A percentile compares a stretch with the other conserved stretches of the same genome.
These are phyloP conservation scores for Trichosporon coremiiforme DNA, from an alignment of 1,284 basidiomycete genomes.

Conservation along the genomic window DNA sequence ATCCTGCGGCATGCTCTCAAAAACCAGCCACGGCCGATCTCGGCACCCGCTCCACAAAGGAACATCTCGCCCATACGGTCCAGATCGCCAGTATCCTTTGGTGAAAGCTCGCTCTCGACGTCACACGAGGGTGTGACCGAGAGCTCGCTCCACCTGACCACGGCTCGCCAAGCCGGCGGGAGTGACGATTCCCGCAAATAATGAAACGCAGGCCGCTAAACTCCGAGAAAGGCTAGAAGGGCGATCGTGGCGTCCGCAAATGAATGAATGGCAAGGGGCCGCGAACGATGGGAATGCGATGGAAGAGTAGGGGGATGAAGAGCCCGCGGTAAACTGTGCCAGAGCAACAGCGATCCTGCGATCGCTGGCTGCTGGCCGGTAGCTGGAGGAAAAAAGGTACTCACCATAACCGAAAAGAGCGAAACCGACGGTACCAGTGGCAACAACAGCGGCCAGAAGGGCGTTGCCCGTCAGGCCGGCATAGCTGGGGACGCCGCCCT, in stretches of 20 bases:
- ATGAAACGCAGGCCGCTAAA: background rate
- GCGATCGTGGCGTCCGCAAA: background rate
- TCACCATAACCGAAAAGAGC: conserved; percentile 52
- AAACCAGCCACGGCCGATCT: background rate
- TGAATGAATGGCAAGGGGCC: background rate
- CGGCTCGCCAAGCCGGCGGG: background rate
- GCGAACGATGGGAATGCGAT: background rate
- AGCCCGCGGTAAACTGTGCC: background rate
- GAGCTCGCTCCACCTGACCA: background rate
- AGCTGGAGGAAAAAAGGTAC: conserved; percentile 28
- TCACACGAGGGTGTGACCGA: background rate
- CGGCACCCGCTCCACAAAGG: conserved; percentile 1
- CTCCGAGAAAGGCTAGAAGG: too few relatives aligned
- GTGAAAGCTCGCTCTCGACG: background rate
- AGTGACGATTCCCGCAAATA: background rate
- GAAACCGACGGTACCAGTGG: conserved; percentile 49
- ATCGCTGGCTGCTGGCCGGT: background rate
- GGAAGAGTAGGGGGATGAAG: background rate
- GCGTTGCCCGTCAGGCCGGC: conserved; percentile 47
- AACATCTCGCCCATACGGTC: background rate
- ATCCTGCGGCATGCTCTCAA: background rate
- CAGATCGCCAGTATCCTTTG: background rate
- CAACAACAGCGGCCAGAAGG: conserved; percentile 48
- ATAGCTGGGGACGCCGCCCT: conserved; percentile 28
- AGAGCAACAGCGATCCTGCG: background rate